phyloP scores from a whole-genome alignment of 768 basidiomycete genomes.

The Rhizopogon sp. region DNA sequence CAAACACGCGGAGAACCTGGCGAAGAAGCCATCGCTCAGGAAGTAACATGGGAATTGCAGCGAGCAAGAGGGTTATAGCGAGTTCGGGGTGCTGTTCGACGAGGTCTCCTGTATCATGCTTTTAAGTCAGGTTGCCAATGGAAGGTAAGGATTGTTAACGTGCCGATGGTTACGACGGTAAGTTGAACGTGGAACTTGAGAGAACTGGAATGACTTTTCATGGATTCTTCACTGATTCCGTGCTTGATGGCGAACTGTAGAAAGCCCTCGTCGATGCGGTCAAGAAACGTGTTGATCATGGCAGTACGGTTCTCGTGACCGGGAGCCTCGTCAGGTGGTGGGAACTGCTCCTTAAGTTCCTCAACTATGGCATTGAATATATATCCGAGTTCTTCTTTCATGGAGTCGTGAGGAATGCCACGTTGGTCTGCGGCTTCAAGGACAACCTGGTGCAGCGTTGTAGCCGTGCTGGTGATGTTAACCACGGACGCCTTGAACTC shows the following conservation, averaged over 20 bases:
- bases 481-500: neutral
- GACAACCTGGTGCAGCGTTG: neutral
- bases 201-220: constrained; percentile 14
- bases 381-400: constrained; percentile 17
- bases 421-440: neutral
- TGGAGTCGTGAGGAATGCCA: constrained; percentile 5
- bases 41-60: constrained; percentile 15
- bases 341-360: constrained; percentile 21
- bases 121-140: neutral
- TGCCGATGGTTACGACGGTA: constrained; percentile 21
- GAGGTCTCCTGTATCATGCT: constrained; percentile 24
- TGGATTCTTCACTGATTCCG: constrained; percentile 19
- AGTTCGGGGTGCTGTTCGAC: constrained; percentile 31
- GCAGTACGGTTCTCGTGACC: constrained; percentile 21
- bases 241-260: constrained; percentile 15
- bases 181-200: constrained; percentile 20
- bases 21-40: constrained; percentile 28
- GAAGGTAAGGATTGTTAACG: neutral
- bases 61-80: constrained; percentile 3
- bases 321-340: constrained; percentile 25
- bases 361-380: constrained; percentile 12
- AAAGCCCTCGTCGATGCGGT: constrained; percentile 20
- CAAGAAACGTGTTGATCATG: constrained; percentile 17
- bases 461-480: neutral
- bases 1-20: constrained; percentile 28